Evolutionary conservation across 2,329 filamentous ascomycete species (phyloP).

Genomic region (Talaromyces funiculosus): DNA sequence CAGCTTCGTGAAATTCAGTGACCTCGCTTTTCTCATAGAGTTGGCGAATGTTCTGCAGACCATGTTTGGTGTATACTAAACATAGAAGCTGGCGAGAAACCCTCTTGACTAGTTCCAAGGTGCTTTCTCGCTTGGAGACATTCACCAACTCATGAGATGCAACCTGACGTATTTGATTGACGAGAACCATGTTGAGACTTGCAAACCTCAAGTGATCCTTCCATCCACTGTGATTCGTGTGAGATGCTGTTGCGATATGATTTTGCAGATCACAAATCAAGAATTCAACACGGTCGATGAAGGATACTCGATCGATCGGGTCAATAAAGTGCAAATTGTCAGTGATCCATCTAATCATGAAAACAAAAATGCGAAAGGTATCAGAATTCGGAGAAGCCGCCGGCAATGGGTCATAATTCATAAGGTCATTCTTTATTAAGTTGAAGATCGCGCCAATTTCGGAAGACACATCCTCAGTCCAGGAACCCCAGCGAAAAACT

Average conservation of each 20-base stretch:
- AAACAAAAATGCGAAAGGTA: conserved; percentile 14
- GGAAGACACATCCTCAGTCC: conserved; percentile 52
- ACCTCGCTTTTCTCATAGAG: conserved; percentile 45
- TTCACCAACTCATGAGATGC: conserved; percentile 29
- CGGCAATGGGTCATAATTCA: conserved; percentile 8
- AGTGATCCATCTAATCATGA: conserved; percentile 46
- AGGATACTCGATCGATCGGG: conserved; percentile 47
- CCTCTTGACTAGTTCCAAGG: conserved; percentile 27
- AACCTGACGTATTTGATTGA: conserved; percentile 36
- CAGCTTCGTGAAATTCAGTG: conserved; percentile 40
- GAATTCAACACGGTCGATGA: conserved; percentile 33
- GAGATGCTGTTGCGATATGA: conserved; percentile 18
- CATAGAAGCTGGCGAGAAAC: conserved; percentile 34
- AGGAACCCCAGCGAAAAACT: conserved; percentile 45
- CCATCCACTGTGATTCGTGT: conserved; percentile 15
- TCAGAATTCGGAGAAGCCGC: neutral
- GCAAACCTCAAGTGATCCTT: conserved; percentile 21
- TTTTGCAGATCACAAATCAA: conserved; percentile 39
- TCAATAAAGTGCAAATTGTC: conserved; percentile 49
- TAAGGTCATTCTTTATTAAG: conserved; percentile 24
- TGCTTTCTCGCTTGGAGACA: conserved; percentile 18
- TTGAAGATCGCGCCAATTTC: conserved; percentile 37
- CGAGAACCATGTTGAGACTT: conserved; percentile 32
- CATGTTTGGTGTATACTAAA: conserved; percentile 27
- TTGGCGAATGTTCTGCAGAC: conserved; percentile 32